Evolutionary conservation across 352 stramenopile genomes (phyloP), one percentile per base, ranked within the genome.

Genomic region (Pythium guiyangense): DNA sequence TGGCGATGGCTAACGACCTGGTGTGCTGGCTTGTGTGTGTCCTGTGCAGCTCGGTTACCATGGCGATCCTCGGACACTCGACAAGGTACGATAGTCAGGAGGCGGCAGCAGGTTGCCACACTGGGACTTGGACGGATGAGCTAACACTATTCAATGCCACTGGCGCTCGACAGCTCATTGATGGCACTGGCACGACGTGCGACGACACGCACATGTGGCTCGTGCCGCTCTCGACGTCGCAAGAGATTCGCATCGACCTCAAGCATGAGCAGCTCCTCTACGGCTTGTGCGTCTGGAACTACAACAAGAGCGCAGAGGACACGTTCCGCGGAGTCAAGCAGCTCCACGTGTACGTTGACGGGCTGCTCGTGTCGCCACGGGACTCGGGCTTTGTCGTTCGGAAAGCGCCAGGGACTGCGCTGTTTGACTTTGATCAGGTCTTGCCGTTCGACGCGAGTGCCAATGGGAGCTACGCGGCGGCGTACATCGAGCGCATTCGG

Each of bases 121-220:
- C 31, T 35, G 9, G 6, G 3, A 11, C 31, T 35, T 1, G 31
- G 31, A 35, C 31, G 9, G 31, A 26, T 6, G 22, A 22, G 22
- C 22, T 22, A 22, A 22, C 22, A 22, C n/a, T 47, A 3, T 12
- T 15, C 27, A 6, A 3, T 17, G 6, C 9, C 15, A 10, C 6
- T 42, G 3, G 6, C 3, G 9, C 12, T 5, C 5, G 34, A 6
- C 37, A 92, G 80, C 61, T 97, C 12, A 62, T 97, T 10, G 89
- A 97, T 59, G 86, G 87, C 2, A 63, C 89, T 9, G 74, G 81
- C 9, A 73, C 67, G 26, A 97, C 88, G 4, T 94, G 73, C 48
- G 87, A 97, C 31, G 90, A 97, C 59, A 77, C 83, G 10, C 89
- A 97, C 64, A 89, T 92, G 76, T 97, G 90, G 90, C 74, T 97